phyloP scores from a whole-genome alignment of 1,284 basidiomycete species.

The Puccinia triticina region DNA sequence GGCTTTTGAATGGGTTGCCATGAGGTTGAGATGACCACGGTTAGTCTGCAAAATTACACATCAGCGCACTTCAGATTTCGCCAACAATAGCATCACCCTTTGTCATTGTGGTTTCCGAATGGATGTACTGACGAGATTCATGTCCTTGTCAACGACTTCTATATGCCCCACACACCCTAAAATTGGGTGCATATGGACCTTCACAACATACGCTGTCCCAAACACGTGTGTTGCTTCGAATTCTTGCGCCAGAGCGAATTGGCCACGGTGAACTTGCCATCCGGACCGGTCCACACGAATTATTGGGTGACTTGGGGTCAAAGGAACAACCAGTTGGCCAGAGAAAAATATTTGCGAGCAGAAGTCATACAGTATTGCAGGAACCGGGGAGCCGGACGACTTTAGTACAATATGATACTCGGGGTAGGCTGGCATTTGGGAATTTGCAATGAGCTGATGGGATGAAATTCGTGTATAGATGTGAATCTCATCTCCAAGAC shows the following conservation, averaged over 20 bases:
- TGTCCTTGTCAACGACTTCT: not conserved
- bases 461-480: not conserved
- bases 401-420: not conserved
- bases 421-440: not conserved
- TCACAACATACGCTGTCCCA: not conserved
- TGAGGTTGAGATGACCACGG: too few species aligned
- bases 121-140: too few species aligned
- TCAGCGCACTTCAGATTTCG: too few species aligned
- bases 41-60: too few species aligned
- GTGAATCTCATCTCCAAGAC: not conserved
- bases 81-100: too few species aligned
- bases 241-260: not conserved
- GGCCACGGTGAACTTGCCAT: not conserved
- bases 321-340: not conserved
- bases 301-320: not conserved
- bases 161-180: not conserved
- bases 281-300: not conserved
- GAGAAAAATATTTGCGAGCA: not conserved
- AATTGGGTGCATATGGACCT: not conserved
- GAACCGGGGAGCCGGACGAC: not conserved
- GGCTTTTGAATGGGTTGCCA: too few species aligned
- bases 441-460: not conserved
- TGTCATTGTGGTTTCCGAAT: too few species aligned
- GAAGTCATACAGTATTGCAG: not conserved
- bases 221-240: not conserved